Evolutionary conservation across 1,139 yeast species (phyloP).

Genomic region (Candida sojae): DNA sequence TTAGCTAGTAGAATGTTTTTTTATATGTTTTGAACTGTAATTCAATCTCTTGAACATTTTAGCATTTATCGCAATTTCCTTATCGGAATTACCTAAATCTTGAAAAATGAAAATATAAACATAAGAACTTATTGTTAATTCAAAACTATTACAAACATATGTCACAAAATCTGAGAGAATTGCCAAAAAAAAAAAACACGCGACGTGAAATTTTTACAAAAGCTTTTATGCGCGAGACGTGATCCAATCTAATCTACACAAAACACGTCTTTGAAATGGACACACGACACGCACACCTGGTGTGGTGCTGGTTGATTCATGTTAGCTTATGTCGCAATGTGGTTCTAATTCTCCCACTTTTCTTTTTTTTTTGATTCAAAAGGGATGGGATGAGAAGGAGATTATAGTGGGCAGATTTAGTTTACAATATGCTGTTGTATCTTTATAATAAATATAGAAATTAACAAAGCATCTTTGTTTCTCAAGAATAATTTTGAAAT

Average conservation of each 20-base stretch:
- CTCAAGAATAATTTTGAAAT: too few relatives aligned
- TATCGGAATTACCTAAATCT: constrained; percentile 3
- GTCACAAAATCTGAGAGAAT: not conserved
- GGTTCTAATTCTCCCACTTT: not conserved
- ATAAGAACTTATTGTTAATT: not conserved
- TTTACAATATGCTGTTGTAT: too few relatives aligned
- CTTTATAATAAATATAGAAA: too few relatives aligned
- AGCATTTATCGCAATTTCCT: not conserved
- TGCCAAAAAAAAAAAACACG: not conserved
- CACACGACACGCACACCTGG: not conserved
- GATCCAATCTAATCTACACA: not conserved
- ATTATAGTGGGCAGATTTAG: too few relatives aligned
- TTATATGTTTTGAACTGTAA: not conserved
- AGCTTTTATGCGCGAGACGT: too few relatives aligned
- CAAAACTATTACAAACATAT: not conserved
- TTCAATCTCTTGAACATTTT: not conserved
- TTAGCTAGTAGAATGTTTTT: not conserved
- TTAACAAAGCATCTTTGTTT: too few relatives aligned
- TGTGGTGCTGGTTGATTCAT: not conserved
- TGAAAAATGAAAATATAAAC: not conserved
- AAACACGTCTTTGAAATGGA: constrained; percentile 1
- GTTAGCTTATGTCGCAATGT: not conserved
- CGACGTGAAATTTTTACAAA: not conserved
- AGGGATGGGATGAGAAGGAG: not conserved
- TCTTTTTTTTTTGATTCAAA: not conserved